phyloP scores from a whole-genome alignment of 805 yeast species.

The Metschnikowia kunwiensis region DNA sequence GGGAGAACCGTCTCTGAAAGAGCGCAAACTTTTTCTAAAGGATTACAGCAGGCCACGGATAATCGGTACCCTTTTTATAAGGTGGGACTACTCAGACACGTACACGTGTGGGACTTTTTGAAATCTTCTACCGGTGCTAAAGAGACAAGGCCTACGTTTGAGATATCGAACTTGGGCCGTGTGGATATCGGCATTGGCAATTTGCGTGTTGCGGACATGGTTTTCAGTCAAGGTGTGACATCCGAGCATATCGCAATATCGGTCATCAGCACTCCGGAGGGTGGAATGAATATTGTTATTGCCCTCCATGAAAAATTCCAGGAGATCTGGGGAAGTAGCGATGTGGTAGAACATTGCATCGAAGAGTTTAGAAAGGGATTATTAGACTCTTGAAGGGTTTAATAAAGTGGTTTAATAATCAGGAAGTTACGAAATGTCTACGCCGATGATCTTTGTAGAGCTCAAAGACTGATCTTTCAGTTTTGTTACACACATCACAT shows the following conservation, averaged over 20 bases:
- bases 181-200: constrained; percentile 1
- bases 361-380: constrained; percentile 1
- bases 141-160: constrained; percentile 10
- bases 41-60: constrained; percentile 2
- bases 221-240: constrained; percentile 16
- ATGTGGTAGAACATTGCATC: constrained; percentile 4
- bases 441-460: no score
- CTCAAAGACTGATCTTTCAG: no score
- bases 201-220: constrained; percentile 9
- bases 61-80: constrained; percentile 6
- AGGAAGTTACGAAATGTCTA: no score
- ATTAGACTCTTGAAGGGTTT: neutral
- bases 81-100: constrained; percentile 7
- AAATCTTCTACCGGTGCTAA: neutral
- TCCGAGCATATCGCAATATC: constrained; percentile 12
- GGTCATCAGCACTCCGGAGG: constrained; percentile 12
- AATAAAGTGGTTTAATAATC: no score
- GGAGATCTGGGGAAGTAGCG: neutral
- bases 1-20: neutral
- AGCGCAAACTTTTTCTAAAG: constrained; percentile 1
- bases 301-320: constrained; percentile 11
- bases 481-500: no score
- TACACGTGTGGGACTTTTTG: constrained; percentile 10
- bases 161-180: constrained; percentile 17
- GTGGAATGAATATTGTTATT: constrained; percentile 14